A percentile compares a stretch with the other conserved stretches of the same genome.
Conservation (phyloP, 2,329 filamentous ascomycete genomes). For the Fusarium fujikuroi region DNA sequence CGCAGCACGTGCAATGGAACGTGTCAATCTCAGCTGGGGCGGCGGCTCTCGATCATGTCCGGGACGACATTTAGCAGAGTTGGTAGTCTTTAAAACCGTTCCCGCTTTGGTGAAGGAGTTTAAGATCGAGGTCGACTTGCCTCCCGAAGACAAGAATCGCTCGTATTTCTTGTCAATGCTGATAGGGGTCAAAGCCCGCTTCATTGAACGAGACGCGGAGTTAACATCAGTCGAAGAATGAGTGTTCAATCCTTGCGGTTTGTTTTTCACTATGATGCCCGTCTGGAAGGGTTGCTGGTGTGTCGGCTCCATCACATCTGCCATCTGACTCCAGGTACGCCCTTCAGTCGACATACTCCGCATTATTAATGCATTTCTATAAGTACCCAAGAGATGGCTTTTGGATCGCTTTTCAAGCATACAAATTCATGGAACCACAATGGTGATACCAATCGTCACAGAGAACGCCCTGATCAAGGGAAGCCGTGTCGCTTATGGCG, state of each 20-base stretch:
- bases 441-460: slow-evolving; percentile 40
- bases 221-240: accelerated
- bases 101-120: slow-evolving; percentile 57
- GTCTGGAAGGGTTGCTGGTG: background rate
- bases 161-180: slow-evolving; percentile 65
- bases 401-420: background rate
- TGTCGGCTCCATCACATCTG: background rate
- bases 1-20: slow-evolving; percentile 55
- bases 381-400: background rate
- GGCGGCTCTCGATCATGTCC: slow-evolving; percentile 63
- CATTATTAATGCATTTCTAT: slow-evolving; percentile 30
- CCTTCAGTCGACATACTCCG: slow-evolving; percentile 29
- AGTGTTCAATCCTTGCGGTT: accelerated
- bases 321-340: slow-evolving; percentile 1
- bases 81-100: slow-evolving; percentile 59
- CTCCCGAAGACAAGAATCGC: slow-evolving; percentile 52
- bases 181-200: slow-evolving; percentile 57
- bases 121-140: slow-evolving; percentile 54
- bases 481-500: slow-evolving; percentile 44
- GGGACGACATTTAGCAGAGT: slow-evolving; percentile 61
- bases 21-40: slow-evolving; percentile 62
- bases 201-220: slow-evolving; percentile 38
- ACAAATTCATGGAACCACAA: background rate
- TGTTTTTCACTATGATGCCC: background rate
- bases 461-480: slow-evolving; percentile 44